These are phyloP conservation scores for Hylodesmum podocarpum DNA, from an alignment of 306 rosid species.

Conservation along the genomic window DNA sequence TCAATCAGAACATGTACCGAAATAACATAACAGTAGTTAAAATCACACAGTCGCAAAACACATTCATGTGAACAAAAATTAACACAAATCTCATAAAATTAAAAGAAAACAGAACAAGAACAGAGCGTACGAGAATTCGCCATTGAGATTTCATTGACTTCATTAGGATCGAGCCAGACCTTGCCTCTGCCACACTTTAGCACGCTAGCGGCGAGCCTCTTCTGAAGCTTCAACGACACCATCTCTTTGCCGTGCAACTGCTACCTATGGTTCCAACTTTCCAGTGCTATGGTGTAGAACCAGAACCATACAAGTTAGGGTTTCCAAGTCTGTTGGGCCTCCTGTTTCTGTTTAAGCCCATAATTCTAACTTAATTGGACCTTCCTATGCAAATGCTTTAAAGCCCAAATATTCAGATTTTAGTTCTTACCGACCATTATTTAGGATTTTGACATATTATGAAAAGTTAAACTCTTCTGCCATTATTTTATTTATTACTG, in stretches of 20 bases:
- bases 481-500: too few relatives aligned
- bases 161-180: conserved; percentile 97
- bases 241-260: conserved; percentile 30
- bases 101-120: neutral
- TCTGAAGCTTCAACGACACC: conserved; percentile 95
- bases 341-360: neutral
- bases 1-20: neutral
- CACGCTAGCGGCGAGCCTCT: conserved; percentile 88
- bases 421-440: too few relatives aligned
- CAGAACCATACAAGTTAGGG: neutral
- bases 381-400: too few relatives aligned
- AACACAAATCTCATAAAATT: neutral
- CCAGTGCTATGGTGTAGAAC: neutral
- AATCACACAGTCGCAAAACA: too few relatives aligned
- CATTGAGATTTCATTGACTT: conserved; percentile 87
- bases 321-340: neutral
- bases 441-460: too few relatives aligned
- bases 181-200: conserved; percentile 93
- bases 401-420: too few relatives aligned
- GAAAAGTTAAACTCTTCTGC: too few relatives aligned
- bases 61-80: neutral
- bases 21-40: neutral
- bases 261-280: neutral
- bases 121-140: conserved; percentile 77
- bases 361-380: neutral